Evolutionary conservation across 2,329 filamentous ascomycete species (phyloP), one percentile per base, ranked within the genome.

Genomic region (Aspergillus brunneoviolaceus): DNA sequence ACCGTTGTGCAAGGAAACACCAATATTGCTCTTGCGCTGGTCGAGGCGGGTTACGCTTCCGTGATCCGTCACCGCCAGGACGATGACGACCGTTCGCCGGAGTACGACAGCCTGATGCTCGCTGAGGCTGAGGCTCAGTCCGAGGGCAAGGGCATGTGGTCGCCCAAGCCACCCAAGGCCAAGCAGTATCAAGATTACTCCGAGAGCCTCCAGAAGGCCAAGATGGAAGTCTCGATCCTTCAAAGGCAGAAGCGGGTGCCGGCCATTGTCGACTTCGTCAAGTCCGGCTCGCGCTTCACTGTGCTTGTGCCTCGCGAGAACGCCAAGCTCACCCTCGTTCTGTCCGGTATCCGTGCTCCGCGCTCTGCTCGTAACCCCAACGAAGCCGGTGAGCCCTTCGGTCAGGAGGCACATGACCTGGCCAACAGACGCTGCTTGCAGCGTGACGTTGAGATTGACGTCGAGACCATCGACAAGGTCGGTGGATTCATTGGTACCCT

Each of bases 401-500:
- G 95, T 25, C 90, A 96, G 75, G 95, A 99, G 79, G 94, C 94
- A 3, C 85, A 96, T 63, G 94, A 99, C 54, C 88, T 98, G 67
- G 93, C 94, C 52, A 92, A 91, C 77, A 89, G 87, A 70, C 87
- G 93, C 60, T 92, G 90, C 79, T 90, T 92, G 81, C 95, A 99
- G 81, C 89, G 95, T 57, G 95, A 99, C 76, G 93, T 95, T 52
- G 94, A 98, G 77, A 91, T 99, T 60, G 93, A 99, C 69, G 89
- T 99, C 21, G 88, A 96, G 75, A 92, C 93, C 70, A 90, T 92
- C 67, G 95, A 99, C 83, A 98, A 97, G 82, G 89, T 95, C 27
- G 95, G 95, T 69, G 95, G 95, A 42, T 99, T 99, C 81, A 98
- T 99, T 67, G 95, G 95, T 58, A 91, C 92, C 14, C 83, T 99